Evolutionary conservation across 495 filamentous ascomycete genomes (phyloP).

Genomic region (Xylaria venustula): DNA sequence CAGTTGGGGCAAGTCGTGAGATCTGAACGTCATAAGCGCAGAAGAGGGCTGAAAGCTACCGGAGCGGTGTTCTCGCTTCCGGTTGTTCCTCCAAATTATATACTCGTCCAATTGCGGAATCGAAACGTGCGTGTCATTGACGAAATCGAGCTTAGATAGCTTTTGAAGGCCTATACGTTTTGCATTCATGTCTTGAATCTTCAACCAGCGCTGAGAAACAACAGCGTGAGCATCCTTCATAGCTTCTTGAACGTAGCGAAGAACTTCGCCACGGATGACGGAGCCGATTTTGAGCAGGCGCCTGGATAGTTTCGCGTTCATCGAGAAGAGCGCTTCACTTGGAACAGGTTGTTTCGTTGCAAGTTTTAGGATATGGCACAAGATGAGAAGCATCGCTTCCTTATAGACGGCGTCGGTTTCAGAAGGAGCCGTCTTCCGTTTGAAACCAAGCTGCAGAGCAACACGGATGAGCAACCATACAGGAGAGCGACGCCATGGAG

Average conservation of each 20-base stretch:
- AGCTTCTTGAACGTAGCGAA: not conserved
- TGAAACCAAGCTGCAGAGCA: constrained; percentile 38
- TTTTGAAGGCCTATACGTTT: too few relatives aligned
- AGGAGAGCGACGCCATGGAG: constrained; percentile 57
- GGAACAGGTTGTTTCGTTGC: constrained; percentile 6
- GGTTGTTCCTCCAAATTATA: too few relatives aligned
- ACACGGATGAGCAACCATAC: constrained; percentile 60
- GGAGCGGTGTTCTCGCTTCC: not conserved
- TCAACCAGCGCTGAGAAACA: not conserved
- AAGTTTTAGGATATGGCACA: constrained; percentile 37
- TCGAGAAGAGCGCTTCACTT: constrained; percentile 38
- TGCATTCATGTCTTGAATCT: not conserved
- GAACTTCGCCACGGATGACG: not conserved
- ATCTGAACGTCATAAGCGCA: too few relatives aligned
- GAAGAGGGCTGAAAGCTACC: not conserved
- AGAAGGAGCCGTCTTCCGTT: not conserved
- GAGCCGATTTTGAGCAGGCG: constrained; percentile 45
- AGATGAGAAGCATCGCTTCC: constrained; percentile 51
- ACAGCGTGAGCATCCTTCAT: not conserved
- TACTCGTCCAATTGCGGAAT: too few relatives aligned
- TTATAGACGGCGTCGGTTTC: constrained; percentile 46
- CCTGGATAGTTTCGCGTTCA: constrained; percentile 50
- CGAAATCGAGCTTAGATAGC: too few relatives aligned
- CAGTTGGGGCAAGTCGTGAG: too few relatives aligned
- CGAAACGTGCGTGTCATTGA: too few relatives aligned